Conservation (phyloP, 768 basidiomycete species). For the Serendipita vermifera region DNA sequence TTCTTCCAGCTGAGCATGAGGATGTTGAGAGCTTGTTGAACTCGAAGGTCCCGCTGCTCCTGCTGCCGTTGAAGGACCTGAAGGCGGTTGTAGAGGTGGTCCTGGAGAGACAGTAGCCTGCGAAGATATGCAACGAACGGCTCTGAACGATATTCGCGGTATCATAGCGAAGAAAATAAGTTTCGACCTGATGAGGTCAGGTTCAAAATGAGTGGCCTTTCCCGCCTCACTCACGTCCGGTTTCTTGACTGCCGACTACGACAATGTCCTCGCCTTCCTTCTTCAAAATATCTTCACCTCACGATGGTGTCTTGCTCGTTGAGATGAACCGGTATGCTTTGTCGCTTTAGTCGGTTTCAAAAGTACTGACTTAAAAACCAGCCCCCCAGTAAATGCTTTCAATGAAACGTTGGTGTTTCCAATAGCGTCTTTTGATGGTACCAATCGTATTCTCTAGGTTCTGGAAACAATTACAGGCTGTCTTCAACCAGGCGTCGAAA, state of each 20-base stretch:
- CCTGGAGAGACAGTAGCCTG: not conserved
- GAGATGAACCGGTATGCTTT: constrained; percentile 27
- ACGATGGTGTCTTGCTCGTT: constrained; percentile 29
- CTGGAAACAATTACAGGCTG: constrained; percentile 54
- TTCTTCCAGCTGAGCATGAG: not conserved
- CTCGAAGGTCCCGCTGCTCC: too few species aligned
- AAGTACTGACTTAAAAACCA: constrained; percentile 17
- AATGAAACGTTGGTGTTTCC: constrained; percentile 29
- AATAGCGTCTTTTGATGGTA: not conserved
- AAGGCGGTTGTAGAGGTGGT: not conserved
- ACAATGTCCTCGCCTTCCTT: not conserved
- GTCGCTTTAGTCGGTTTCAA: not conserved
- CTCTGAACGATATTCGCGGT: not conserved
- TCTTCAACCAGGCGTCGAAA: constrained; percentile 42
- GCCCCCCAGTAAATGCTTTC: constrained; percentile 59
- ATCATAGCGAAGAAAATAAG: too few species aligned
- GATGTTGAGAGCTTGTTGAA: constrained; percentile 4
- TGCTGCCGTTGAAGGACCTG: not conserved
- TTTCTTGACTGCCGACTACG: not conserved
- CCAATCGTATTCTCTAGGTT: constrained; percentile 31
- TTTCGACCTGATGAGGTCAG: too few species aligned
- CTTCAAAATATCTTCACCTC: constrained; percentile 26
- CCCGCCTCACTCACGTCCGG: too few species aligned
- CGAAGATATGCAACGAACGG: not conserved
- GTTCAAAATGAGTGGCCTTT: too few species aligned